Base-by-base conservation (phyloP, 2,329 filamentous ascomycete genomes). In the Seiridium cupressi region DNA sequence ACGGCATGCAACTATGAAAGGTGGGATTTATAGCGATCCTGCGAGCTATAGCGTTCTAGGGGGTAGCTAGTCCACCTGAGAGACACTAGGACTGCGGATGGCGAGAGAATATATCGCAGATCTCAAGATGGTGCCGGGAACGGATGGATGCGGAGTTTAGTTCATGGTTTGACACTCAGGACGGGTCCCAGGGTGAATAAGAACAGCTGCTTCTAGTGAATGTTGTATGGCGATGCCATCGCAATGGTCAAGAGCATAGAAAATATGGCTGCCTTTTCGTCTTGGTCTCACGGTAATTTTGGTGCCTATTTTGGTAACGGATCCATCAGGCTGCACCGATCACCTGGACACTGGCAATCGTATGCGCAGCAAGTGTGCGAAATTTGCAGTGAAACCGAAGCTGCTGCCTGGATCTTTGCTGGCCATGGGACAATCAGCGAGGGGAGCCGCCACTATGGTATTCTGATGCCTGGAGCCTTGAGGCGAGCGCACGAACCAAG, bases 181-280 rank as follows among this genome's bases (percentile, higher is more conserved):
- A 26, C 18, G 18, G 18, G 18, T 26, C 18, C 18, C 18, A 42
- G 7, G 38, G 38, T 42, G 38, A 8, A 8, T 13, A 42, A 7
- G 13, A 42, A 13, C 7, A 32, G 7, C n/a, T 18, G 46, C 7
- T 32, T 9, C n/a, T n/a, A 48, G 46, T 18, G 49, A 34, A 31
- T 34, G 18, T 26, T 26, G 18, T 26, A 26, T 53, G 18, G 9
- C 8, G 49, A 9, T 5, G 18, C 31, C 5, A 31, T 32, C 11
- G 51, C n/a, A 10, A 55, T 13, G 34, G 5, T 13, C 36, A 55
- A 11, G n/a, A 9, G 5, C 51, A 31, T 31, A 31, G 11, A 53
- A n/a, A 53, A 53, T 34, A 55, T 35, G 51, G 51, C 51, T 55
- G 51, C 51, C 51, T 55, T 55, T 55, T 10, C 34, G 13, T n/a